A percentile compares a stretch with the other conserved stretches of the same genome.
phyloP scores from a whole-genome alignment of 2,329 filamentous ascomycete genomes.

The Purpureocillium takamizusanense region DNA sequence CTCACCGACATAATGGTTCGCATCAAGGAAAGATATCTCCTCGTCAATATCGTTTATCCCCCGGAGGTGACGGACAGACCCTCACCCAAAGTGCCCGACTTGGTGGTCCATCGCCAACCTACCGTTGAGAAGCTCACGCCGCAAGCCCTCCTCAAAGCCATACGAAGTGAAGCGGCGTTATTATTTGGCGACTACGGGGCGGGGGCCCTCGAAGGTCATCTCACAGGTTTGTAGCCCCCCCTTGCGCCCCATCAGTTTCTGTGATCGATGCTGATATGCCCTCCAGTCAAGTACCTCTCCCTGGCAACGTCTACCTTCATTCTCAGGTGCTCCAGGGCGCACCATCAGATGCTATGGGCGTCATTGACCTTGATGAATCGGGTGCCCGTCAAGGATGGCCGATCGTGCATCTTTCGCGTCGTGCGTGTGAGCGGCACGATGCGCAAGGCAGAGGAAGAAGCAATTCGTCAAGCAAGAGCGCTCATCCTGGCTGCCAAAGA shows the following conservation, averaged over 20 bases:
- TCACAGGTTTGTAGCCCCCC: constrained; percentile 48
- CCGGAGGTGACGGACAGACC: constrained; percentile 31
- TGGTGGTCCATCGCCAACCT: constrained; percentile 70
- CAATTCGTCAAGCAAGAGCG: constrained; percentile 65
- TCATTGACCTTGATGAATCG: constrained; percentile 72
- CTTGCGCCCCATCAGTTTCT: neutral
- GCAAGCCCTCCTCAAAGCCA: constrained; percentile 54
- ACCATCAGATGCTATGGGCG: constrained; percentile 85
- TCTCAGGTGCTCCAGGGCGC: constrained; percentile 68
- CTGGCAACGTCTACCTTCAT: constrained; percentile 92
- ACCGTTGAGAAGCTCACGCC: constrained; percentile 64
- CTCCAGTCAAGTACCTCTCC: constrained; percentile 88
- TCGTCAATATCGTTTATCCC: constrained; percentile 90
- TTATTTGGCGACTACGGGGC: constrained; percentile 86
- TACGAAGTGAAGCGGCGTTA: constrained; percentile 60
- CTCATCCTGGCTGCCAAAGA: constrained; percentile 61
- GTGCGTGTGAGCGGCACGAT: constrained; percentile 89
- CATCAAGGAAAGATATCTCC: constrained; percentile 89
- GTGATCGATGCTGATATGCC: constrained; percentile 1
- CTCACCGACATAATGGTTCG: constrained; percentile 70
- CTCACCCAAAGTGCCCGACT: constrained; percentile 38
- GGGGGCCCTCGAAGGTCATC: constrained; percentile 59
- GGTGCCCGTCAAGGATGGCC: constrained; percentile 51
- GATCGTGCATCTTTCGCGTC: constrained; percentile 71
- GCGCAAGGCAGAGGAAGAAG: constrained; percentile 82